phyloP scores from a whole-genome alignment of 345 rosid genomes.

The Xanthoceras sorbifolium region DNA sequence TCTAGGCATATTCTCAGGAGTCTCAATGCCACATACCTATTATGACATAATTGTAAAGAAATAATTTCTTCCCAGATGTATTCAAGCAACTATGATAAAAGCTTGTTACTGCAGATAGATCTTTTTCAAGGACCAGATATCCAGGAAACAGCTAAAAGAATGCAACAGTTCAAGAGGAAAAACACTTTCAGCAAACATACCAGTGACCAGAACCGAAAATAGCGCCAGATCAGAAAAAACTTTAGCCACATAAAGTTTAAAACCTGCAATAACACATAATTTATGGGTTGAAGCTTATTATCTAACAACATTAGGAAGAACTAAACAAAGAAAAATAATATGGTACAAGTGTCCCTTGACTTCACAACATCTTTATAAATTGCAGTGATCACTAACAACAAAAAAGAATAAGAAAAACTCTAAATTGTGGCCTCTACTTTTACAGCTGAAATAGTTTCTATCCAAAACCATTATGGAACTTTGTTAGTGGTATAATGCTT shows the following conservation, averaged over 20 bases:
- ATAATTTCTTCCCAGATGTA: neutral
- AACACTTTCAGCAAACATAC: constrained; percentile 37
- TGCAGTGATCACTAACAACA: neutral
- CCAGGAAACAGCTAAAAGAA: neutral
- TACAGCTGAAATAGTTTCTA: neutral
- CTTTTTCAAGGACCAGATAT: constrained; percentile 4
- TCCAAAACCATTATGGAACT: neutral
- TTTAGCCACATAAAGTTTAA: constrained; percentile 98
- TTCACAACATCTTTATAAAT: neutral
- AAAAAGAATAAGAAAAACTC: neutral
- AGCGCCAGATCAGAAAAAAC: constrained; percentile 93
- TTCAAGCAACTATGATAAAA: neutral
- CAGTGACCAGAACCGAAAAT: constrained; percentile 95
- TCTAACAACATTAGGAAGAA: neutral
- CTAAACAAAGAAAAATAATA: neutral
- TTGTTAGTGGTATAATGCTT: neutral
- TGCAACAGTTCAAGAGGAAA: constrained; percentile 3
- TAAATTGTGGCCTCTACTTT: neutral
- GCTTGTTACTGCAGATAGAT: constrained; percentile 7
- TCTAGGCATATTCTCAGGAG: constrained; percentile 89
- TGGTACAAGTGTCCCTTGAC: neutral
- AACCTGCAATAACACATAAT: constrained; percentile 56
- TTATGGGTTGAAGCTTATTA: neutral
- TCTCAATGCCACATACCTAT: constrained; percentile 86
- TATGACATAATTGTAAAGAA: constrained; percentile 12